A percentile compares a stretch with the other conserved stretches of the same genome.
Evolutionary conservation across 352 stramenopile genomes (phyloP).

Genomic region (Phytophthora citricola): DNA sequence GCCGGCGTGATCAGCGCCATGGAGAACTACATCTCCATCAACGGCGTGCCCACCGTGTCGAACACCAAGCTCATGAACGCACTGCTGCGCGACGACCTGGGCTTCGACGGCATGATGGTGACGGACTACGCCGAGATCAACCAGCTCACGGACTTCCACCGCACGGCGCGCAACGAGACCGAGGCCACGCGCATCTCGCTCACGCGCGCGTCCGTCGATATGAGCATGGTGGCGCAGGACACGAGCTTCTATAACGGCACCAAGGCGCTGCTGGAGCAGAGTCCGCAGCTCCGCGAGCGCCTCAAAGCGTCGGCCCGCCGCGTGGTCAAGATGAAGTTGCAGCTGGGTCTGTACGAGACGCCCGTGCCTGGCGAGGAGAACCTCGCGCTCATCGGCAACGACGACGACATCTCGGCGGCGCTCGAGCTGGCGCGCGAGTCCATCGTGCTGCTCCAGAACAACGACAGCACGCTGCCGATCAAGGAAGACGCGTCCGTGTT

Average conservation of each 20-base stretch:
- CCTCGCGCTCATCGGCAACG: slow-evolving; percentile 46
- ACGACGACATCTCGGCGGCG: slow-evolving; percentile 47
- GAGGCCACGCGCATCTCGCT: slow-evolving; percentile 72
- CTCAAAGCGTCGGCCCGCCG: slow-evolving; percentile 60
- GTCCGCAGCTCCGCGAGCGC: slow-evolving; percentile 36
- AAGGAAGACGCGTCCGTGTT: slow-evolving; percentile 25
- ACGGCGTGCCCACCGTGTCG: slow-evolving; percentile 85
- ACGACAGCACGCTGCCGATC: slow-evolving; percentile 26
- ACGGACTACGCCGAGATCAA: slow-evolving; percentile 93
- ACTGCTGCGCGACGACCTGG: slow-evolving; percentile 77
- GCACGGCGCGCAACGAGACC: slow-evolving; percentile 37
- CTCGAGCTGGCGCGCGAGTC: slow-evolving; percentile 56
- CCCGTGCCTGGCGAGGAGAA: slow-evolving; percentile 53
- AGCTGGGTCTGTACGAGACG: slow-evolving; percentile 65
- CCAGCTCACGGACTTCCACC: slow-evolving; percentile 71
- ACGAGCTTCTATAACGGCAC: slow-evolving; percentile 50
- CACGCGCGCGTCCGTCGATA: slow-evolving; percentile 78
- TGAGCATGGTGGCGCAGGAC: slow-evolving; percentile 84
- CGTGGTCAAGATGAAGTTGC: slow-evolving; percentile 72
- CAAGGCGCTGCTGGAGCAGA: slow-evolving; percentile 48
- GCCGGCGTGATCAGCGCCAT: slow-evolving; percentile 85
- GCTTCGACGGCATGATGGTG: slow-evolving; percentile 87
- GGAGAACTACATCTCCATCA: slow-evolving; percentile 92
- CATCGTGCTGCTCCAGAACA: slow-evolving; percentile 33
- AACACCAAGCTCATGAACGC: slow-evolving; percentile 73